Conservation (phyloP, 2,329 filamentous ascomycete genomes). For the Aspergillus texensis region DNA sequence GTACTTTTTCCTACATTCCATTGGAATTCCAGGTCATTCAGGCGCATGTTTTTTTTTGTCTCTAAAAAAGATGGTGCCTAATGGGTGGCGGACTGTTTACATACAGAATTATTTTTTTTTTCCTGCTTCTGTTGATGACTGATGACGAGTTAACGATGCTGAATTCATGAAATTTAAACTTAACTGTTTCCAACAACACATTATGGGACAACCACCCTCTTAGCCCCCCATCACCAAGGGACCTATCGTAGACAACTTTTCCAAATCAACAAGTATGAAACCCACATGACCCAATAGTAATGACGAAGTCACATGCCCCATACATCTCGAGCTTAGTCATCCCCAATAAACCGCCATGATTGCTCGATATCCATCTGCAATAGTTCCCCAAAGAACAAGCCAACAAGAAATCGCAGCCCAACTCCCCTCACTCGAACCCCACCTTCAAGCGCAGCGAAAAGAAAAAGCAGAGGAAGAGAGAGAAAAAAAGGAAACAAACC, state of each 20-base stretch:
- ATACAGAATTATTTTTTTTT: not conserved
- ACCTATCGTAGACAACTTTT: not conserved
- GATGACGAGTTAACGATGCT: slow-evolving; percentile 6
- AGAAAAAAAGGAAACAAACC: not conserved
- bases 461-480: not conserved
- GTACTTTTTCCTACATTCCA: slow-evolving; percentile 4
- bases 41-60: not conserved
- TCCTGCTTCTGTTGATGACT: slow-evolving; percentile 1
- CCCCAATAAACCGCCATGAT: not conserved
- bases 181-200: not conserved
- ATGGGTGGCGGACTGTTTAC: slow-evolving; percentile 12
- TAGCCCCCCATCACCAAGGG: not conserved
- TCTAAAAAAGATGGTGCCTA: slow-evolving; percentile 5
- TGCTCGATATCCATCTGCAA: not conserved
- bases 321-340: not conserved
- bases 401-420: slow-evolving; percentile 1
- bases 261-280: not conserved
- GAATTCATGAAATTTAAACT: not conserved
- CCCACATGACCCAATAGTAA: not conserved
- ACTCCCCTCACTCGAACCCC: slow-evolving; percentile 5
- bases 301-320: not conserved
- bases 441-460: not conserved
- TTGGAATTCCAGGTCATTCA: slow-evolving; percentile 13
- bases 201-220: not conserved
- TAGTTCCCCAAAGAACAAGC: not conserved